Conservation (phyloP, 1,284 basidiomycete species). For the Ustilago tritici region DNA sequence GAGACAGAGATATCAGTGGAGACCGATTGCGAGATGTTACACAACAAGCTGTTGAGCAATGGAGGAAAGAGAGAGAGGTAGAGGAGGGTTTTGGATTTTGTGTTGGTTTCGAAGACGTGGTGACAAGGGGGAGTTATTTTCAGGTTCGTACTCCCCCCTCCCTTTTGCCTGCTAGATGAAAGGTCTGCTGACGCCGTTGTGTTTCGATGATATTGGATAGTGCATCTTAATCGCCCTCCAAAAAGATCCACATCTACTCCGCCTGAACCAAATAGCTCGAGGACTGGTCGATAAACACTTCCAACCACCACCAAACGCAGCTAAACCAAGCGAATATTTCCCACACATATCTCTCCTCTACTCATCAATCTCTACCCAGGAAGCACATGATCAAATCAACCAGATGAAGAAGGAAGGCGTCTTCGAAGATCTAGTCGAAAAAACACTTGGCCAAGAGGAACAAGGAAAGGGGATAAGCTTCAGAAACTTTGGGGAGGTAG, state of each 20-base stretch:
- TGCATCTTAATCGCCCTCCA: slow-evolving; percentile 28
- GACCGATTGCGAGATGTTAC: slow-evolving; percentile 7
- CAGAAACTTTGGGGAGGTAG: slow-evolving; percentile 2
- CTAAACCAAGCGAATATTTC: slow-evolving; percentile 24
- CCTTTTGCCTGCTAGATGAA: background rate
- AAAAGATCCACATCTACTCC: background rate
- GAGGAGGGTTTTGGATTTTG: background rate
- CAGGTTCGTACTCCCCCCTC: slow-evolving; percentile 15
- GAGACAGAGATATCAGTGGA: slow-evolving; percentile 5
- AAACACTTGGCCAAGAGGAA: background rate
- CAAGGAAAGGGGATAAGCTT: slow-evolving; percentile 6
- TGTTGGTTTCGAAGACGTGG: slow-evolving; percentile 20
- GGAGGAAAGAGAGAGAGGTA: background rate
- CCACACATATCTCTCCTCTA: slow-evolving; percentile 52
- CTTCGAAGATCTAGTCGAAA: background rate
- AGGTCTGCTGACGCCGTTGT: too few species aligned
- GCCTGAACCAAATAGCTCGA: slow-evolving; percentile 19
- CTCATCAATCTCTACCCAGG: slow-evolving; percentile 11
- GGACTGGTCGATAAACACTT: slow-evolving; percentile 7
- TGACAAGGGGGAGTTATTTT: slow-evolving; percentile 28
- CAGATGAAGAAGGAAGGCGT: slow-evolving; percentile 10
- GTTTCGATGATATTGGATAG: background rate
- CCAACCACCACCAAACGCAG: slow-evolving; percentile 14
- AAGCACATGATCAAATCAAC: slow-evolving; percentile 29
- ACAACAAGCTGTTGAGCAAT: background rate